phyloP scores from a whole-genome alignment of 192 early-diverging fungal species.

The Coemansia sp. region DNA sequence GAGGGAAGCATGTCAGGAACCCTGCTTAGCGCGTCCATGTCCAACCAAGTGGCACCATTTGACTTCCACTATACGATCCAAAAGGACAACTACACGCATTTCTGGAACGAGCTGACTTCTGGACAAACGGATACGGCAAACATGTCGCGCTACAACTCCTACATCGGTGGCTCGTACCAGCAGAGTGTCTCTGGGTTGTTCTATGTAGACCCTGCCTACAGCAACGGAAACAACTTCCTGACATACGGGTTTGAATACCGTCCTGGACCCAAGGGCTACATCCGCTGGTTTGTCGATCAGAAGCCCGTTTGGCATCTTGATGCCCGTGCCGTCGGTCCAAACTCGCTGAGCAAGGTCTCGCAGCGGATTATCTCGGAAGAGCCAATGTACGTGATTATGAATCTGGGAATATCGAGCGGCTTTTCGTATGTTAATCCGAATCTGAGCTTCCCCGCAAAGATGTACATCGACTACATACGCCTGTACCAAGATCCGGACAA shows the following conservation, averaged over 20 bases:
- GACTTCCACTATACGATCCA: constrained; percentile 55
- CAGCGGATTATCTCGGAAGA: constrained; percentile 56
- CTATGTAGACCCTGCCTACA: constrained; percentile 38
- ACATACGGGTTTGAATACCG: constrained; percentile 57
- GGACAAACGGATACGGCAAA: constrained; percentile 23
- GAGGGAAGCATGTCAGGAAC: constrained; percentile 49
- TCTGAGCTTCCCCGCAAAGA: constrained; percentile 49
- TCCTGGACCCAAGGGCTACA: constrained; percentile 45
- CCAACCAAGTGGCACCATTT: constrained; percentile 56
- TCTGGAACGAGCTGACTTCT: constrained; percentile 40
- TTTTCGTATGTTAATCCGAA: constrained; percentile 50
- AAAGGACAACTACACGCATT: constrained; percentile 45
- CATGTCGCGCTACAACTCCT: constrained; percentile 47
- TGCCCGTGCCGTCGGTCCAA: constrained; percentile 44
- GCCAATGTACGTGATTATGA: constrained; percentile 63
- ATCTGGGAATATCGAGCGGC: constrained; percentile 51
- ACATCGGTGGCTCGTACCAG: constrained; percentile 54
- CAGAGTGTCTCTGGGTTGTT: constrained; percentile 53
- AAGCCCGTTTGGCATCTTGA: constrained; percentile 51
- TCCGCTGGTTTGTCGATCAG: constrained; percentile 46
- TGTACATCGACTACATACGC: constrained; percentile 60
- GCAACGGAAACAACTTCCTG: constrained; percentile 40
- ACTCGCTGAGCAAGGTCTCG: constrained; percentile 43
- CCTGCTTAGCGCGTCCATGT: constrained; percentile 47
- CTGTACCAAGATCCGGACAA: constrained; percentile 58